Evolutionary conservation across 2,329 filamentous ascomycete genomes (phyloP), one percentile per base, ranked within the genome.

Genomic region (Diaporthe capsici): DNA sequence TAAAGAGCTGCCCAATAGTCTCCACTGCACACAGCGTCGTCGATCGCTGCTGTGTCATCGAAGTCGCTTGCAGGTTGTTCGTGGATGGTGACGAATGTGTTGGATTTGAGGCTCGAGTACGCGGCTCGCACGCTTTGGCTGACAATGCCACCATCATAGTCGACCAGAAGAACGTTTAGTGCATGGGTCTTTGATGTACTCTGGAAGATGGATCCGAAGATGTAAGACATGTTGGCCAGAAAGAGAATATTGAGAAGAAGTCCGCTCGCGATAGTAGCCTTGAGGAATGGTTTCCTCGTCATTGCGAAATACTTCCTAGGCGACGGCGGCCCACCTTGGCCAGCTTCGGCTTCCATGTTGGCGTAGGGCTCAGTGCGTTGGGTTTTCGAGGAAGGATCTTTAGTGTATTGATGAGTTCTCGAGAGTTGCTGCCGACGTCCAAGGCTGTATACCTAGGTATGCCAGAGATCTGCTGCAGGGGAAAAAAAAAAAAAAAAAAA

Each of bases 1-100:
- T 72, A 72, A 12, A 72, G 15, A 13, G 71, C 71, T 37, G 71
- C 71, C 71, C 71, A 72, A 17, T 72, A 72, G 8, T 60, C 37
- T 37, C 71, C 71, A 6, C 55, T 49, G 37, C 71, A 72, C 6
- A 72, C 57, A 49, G 57, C 71, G 22, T 60, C 20, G 31, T 61
- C 42, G 25, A 72, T 58, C 2, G 71, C 42, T 25, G 55, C 22
- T 31, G 39, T 58, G 28, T 51, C 39, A 20, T 13, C 15, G 57
- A 60, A 72, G 22, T 61, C n/a, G 53, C 53, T 49, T 31, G 71
- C 42, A 28, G 34, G 22, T 34, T 58, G 51, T 12, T 60, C 49
- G 22, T 49, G 13, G n/a, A 72, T 44, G 34, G 55, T 72, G 39
- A 60, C 37, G 42, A 72, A 72, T 60, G 49, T 37, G n/a, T 65